Percentiles rank a stretch among this genome's conserved stretches.
Evolutionary conservation across 2,329 filamentous ascomycete species (phyloP).

Genomic region (Cladophialophora exuberans): DNA sequence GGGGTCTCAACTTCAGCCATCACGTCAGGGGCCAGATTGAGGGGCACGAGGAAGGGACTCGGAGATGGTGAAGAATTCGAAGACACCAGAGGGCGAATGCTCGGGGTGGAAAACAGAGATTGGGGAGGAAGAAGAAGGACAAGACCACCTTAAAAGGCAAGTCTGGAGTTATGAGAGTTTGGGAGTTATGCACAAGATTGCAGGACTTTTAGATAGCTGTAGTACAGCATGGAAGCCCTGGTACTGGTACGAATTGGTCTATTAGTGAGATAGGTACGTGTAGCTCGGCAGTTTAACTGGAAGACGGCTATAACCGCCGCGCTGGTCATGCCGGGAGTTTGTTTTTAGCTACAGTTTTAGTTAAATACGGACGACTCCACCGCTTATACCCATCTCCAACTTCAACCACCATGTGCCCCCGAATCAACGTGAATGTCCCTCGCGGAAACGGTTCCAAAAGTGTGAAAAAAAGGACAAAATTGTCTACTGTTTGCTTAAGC

Average conservation of each 20-base stretch:
- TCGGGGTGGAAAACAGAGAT: no score
- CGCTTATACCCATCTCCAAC: not conserved
- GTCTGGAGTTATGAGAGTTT: not conserved
- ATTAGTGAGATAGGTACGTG: not conserved
- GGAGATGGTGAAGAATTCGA: not conserved
- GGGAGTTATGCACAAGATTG: not conserved
- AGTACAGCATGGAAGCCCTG: no score
- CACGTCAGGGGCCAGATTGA: not conserved
- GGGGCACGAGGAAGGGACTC: no score
- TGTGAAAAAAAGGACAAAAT: not conserved
- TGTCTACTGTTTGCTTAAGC: not conserved
- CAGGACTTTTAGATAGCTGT: slow-evolving; percentile 1
- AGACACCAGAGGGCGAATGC: no score
- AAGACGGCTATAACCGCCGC: not conserved
- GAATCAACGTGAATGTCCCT: not conserved
- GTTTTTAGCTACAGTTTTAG: not conserved
- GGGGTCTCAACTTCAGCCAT: slow-evolving; percentile 25
- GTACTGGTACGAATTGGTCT: no score
- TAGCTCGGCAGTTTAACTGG: not conserved
- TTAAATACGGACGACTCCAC: not conserved
- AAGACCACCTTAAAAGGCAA: not conserved
- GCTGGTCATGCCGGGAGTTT: not conserved
- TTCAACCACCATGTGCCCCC: not conserved
- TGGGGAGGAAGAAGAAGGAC: slow-evolving; percentile 1
- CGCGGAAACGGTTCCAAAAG: no score